Evolutionary conservation across 2,329 filamentous ascomycete genomes (phyloP).

Genomic region (Neobulgaria alba): DNA sequence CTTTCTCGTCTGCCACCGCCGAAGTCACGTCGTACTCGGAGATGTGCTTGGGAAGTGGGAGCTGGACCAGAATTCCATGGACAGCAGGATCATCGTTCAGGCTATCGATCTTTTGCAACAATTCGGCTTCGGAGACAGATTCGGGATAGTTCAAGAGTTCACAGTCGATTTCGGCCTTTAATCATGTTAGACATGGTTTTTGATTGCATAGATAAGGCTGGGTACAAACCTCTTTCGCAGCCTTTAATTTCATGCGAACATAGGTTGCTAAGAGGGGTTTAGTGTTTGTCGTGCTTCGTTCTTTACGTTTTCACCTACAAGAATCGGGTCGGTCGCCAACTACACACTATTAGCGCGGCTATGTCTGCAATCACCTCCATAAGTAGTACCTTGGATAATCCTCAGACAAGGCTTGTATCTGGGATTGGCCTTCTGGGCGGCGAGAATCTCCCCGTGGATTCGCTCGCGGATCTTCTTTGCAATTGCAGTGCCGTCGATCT

Average conservation of each 20-base stretch:
- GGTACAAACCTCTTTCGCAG: slow-evolving; percentile 69
- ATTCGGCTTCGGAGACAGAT: slow-evolving; percentile 71
- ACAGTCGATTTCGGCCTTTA: slow-evolving; percentile 82
- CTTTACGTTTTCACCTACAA: slow-evolving; percentile 50
- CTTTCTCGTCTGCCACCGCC: slow-evolving; percentile 85
- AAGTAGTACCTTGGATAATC: slow-evolving; percentile 94
- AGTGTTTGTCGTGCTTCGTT: background rate
- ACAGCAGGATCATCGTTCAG: slow-evolving; percentile 82
- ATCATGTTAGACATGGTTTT: slow-evolving; percentile 12
- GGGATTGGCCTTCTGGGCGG: slow-evolving; percentile 74
- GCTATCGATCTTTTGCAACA: slow-evolving; percentile 70
- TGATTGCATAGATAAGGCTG: slow-evolving; percentile 3
- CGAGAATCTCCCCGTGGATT: slow-evolving; percentile 70
- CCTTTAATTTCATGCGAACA: slow-evolving; percentile 99
- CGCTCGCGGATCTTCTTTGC: slow-evolving; percentile 83
- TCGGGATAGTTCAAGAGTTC: slow-evolving; percentile 78
- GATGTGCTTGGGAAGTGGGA: slow-evolving; percentile 82
- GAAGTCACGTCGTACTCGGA: slow-evolving; percentile 88
- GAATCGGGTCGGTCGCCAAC: slow-evolving; percentile 92
- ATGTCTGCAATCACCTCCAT: background rate
- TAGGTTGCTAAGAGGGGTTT: slow-evolving; percentile 62
- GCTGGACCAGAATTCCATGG: slow-evolving; percentile 88
- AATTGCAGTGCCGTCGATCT: slow-evolving; percentile 94
- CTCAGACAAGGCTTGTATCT: slow-evolving; percentile 83
- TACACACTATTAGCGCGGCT: no score